Percentiles rank a stretch among this genome's conserved stretches.
Conservation (phyloP, 192 early-diverging fungal species). For the Linnemannia zychae region DNA sequence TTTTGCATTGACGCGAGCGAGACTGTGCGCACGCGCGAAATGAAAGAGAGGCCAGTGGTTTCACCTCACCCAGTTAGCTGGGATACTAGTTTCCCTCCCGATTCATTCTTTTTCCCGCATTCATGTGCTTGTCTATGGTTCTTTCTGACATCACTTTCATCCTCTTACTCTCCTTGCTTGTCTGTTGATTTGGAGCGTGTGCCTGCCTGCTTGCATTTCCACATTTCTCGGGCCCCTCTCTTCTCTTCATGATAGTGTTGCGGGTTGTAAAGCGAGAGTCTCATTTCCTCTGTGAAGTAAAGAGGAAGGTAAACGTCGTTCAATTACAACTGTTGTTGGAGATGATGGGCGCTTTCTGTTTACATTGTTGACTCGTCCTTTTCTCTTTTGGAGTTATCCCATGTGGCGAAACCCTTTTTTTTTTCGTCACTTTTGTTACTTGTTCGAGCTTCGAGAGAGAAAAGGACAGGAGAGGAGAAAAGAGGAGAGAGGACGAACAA, state of each 20-base stretch:
- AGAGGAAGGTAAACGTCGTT: background rate
- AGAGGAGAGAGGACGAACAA: background rate
- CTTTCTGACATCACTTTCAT: constrained; percentile 32
- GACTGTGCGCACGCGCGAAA: background rate
- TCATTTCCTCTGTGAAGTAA: background rate
- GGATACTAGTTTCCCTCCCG: background rate
- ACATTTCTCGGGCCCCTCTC: background rate
- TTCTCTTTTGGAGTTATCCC: background rate
- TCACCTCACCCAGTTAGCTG: background rate
- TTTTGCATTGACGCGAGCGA: background rate
- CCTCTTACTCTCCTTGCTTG: background rate
- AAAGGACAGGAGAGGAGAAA: background rate
- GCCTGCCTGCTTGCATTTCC: background rate
- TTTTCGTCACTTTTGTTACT: no score
- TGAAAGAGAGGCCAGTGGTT: background rate
- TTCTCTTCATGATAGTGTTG: background rate
- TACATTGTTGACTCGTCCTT: background rate
- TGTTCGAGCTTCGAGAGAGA: constrained; percentile 2
- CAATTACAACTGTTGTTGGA: background rate
- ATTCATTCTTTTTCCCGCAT: background rate
- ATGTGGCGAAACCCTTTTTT: constrained; percentile 4
- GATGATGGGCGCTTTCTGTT: background rate
- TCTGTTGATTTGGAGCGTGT: background rate
- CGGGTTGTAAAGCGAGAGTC: background rate
- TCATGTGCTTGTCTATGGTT: background rate